Base-by-base conservation (phyloP, 306 rosid genomes). In the Sindora glabra region DNA sequence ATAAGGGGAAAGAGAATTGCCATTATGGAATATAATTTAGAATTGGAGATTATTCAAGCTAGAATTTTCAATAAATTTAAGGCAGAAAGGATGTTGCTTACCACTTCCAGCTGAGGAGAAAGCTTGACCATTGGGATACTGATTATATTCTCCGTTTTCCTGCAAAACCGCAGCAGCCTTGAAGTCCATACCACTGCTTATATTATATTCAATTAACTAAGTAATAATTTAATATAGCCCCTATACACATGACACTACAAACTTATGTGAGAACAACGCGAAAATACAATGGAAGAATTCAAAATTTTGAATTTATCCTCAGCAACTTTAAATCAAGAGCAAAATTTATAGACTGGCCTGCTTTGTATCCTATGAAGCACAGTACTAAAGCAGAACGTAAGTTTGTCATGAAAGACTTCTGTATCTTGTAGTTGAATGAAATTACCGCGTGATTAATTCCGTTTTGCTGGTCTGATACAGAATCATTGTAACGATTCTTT, bases 41-140 rank as follows among this genome's bases (percentile, higher is more conserved):
- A n/a, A n/a, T n/a, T n/a, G n/a, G n/a, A n/a, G n/a, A n/a, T n/a
- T n/a, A n/a, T n/a, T n/a, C n/a, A n/a, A n/a, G n/a, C n/a, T n/a
- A n/a, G n/a, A n/a, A n/a, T n/a, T n/a, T n/a, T n/a, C n/a, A n/a
- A n/a, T n/a, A n/a, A n/a, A n/a, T n/a, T n/a, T n/a, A n/a, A n/a
- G n/a, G n/a, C n/a, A n/a, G n/a, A n/a, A n/a, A n/a, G n/a, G n/a
- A n/a, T n/a, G 2, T 55, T 23, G 15, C 21, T 64, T 70, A 91
- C 95, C 81, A 49, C 84, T 87, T 78, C 86, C 82, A 19, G 82
- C 83, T 34, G 77, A 74, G 25, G 89, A 87, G 70, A 82, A 79
- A 33, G 87, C 73, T 21, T 69, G 81, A 32, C 33, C 82, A 23
- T 56, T 72, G 8, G 70, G 68, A 17, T 75, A 75, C 89, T 77